phyloP scores from a whole-genome alignment of 176 grass and related monocot species.

The Aegilops bicornis region DNA sequence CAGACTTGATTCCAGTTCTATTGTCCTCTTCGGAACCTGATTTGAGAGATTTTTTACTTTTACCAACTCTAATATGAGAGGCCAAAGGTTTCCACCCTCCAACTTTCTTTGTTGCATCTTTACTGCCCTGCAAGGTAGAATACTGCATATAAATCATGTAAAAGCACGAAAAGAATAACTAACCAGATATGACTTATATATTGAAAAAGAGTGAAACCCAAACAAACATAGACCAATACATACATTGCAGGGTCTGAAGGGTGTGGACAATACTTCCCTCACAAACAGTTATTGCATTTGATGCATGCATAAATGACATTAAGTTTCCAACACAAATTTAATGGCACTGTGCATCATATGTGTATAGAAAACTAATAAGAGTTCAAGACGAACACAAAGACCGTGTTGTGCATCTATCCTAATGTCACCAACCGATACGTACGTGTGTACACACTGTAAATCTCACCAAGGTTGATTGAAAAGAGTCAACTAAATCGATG shows the following conservation, averaged over 20 bases:
- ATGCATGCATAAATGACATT: conserved; percentile 20
- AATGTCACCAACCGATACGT: background rate
- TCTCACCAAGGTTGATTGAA: background rate
- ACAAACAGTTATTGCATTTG: background rate
- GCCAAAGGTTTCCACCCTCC: conserved; percentile 68
- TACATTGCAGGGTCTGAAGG: background rate
- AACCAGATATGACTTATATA: background rate
- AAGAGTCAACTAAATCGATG: background rate
- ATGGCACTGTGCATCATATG: background rate
- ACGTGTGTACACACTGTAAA: background rate
- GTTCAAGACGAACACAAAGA: background rate
- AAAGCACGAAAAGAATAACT: conserved; percentile 4
- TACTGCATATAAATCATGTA: conserved; percentile 35
- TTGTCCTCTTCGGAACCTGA: conserved; percentile 30
- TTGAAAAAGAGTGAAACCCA: background rate
- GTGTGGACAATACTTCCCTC: background rate
- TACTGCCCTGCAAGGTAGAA: conserved; percentile 30
- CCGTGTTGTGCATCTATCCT: background rate
- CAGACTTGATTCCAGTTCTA: conserved; percentile 28
- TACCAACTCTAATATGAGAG: conserved; percentile 52
- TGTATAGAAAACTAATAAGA: background rate
- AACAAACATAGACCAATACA: background rate
- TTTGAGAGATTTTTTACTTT: conserved; percentile 45
- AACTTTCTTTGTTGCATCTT: conserved; percentile 48
- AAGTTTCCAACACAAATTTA: conserved; percentile 1